phyloP scores from a whole-genome alignment of 2,329 filamentous ascomycete genomes.

The Mycogone perniciosa region DNA sequence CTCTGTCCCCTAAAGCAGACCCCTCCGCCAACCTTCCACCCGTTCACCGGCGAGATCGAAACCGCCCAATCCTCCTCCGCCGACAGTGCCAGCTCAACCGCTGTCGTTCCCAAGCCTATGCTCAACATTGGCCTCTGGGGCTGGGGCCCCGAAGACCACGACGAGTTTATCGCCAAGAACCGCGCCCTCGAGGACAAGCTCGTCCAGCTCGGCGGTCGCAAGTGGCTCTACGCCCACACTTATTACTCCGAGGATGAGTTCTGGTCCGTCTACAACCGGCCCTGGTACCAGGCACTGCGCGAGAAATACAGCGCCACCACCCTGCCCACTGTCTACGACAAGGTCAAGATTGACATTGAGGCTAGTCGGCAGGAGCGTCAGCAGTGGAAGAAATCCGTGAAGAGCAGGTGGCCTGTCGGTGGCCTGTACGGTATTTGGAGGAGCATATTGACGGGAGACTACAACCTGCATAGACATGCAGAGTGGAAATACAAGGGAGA shows the following conservation, averaged over 20 bases:
- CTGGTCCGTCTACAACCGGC: conserved; percentile 55
- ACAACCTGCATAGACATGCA: conserved; percentile 45
- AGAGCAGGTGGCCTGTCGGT: conserved; percentile 48
- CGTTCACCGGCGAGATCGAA: conserved; percentile 37
- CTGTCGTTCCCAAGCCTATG: conserved; percentile 31
- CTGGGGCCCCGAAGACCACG: conserved; percentile 53
- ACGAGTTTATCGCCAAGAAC: conserved; percentile 63
- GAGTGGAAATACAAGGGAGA: conserved; percentile 46
- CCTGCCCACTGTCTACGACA: conserved; percentile 64
- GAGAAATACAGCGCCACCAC: conserved; percentile 55
- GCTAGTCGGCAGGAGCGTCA: conserved; percentile 34
- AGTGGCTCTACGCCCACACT: conserved; percentile 82
- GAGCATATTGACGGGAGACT: conserved; percentile 52
- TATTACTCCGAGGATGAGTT: conserved; percentile 73
- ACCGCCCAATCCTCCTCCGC: conserved; percentile 5
- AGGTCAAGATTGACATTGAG: conserved; percentile 53
- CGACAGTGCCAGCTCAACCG: conserved; percentile 13
- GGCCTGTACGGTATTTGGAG: conserved; percentile 55
- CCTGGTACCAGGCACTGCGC: conserved; percentile 57
- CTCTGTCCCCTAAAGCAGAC: conserved; percentile 49
- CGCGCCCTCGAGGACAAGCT: conserved; percentile 65
- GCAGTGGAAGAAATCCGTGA: conserved; percentile 36
- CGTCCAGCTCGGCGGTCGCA: conserved; percentile 64
- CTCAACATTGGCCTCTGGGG: conserved; percentile 74
- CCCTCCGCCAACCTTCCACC: conserved; percentile 48